Evolutionary conservation across 495 filamentous ascomycete genomes (phyloP).

Genomic region (Aspergillus leporis): DNA sequence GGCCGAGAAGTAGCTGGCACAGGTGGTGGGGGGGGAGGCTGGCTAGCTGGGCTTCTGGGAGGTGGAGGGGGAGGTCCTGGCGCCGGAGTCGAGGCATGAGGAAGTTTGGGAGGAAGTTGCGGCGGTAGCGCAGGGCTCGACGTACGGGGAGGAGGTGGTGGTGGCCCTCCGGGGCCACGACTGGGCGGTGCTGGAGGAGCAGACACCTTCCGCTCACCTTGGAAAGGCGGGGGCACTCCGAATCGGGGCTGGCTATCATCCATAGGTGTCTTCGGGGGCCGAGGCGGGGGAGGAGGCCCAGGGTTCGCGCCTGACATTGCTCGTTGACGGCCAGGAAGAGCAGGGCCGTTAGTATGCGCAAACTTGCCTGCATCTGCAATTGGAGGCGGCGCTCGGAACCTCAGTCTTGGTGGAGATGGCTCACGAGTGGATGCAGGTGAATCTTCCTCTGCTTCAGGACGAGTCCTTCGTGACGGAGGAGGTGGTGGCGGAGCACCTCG

Average conservation of each 20-base stretch:
- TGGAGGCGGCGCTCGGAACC: slow-evolving; percentile 81
- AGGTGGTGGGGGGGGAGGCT: slow-evolving; percentile 53
- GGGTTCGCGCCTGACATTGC: slow-evolving; percentile 60
- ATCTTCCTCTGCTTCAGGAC: slow-evolving; percentile 52
- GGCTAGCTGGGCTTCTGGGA: slow-evolving; percentile 46
- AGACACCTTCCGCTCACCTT: slow-evolving; percentile 62
- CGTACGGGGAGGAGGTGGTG: slow-evolving; percentile 65
- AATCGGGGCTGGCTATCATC: slow-evolving; percentile 67
- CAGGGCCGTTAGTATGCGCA: slow-evolving; percentile 55
- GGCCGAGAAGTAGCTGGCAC: slow-evolving; percentile 34
- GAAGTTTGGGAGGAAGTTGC: slow-evolving; percentile 72
- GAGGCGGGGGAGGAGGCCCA: slow-evolving; percentile 80
- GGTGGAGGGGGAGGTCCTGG: slow-evolving; percentile 62
- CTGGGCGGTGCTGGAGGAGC: slow-evolving; percentile 75
- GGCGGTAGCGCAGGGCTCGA: slow-evolving; percentile 55
- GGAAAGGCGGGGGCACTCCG: slow-evolving; percentile 81
- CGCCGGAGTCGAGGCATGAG: slow-evolving; percentile 36
- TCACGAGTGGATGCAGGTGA: slow-evolving; percentile 48
- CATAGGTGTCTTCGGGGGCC: slow-evolving; percentile 83
- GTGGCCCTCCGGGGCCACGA: slow-evolving; percentile 63
- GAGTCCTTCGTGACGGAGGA: slow-evolving; percentile 72
- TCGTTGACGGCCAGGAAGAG: slow-evolving; percentile 54
- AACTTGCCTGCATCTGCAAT: slow-evolving; percentile 84
- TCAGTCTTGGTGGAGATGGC: slow-evolving; percentile 50
- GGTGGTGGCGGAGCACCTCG: slow-evolving; percentile 81